A percentile compares a stretch with the other conserved stretches of the same genome.
Conservation (phyloP, 768 basidiomycete species). For the Pholiota microspora region DNA sequence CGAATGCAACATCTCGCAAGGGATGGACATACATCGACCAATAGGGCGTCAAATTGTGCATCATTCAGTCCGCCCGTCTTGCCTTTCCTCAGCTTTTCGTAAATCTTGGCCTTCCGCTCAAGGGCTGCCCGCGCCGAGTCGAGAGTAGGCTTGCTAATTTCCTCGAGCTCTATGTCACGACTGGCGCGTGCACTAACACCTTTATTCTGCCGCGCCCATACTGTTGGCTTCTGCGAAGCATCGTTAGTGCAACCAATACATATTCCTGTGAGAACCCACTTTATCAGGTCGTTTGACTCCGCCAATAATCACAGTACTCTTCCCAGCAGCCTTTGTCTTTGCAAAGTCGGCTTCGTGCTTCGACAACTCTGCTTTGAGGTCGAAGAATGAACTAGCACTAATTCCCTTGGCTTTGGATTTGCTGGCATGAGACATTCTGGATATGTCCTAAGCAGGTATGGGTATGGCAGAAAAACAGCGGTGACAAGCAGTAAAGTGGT, state of each 20-base stretch:
- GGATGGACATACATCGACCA: slow-evolving; percentile 70
- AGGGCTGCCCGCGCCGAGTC: slow-evolving; percentile 71
- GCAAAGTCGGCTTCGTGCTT: slow-evolving; percentile 60
- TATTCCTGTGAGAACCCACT: slow-evolving; percentile 34
- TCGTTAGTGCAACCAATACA: not conserved
- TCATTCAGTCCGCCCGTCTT: slow-evolving; percentile 78
- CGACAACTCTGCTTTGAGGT: slow-evolving; percentile 72
- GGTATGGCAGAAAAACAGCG: not conserved
- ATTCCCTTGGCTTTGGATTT: slow-evolving; percentile 71
- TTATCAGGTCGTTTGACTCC: slow-evolving; percentile 70
- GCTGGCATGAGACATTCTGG: slow-evolving; percentile 46
- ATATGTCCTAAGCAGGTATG: no score
- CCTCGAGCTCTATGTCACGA: slow-evolving; percentile 72
- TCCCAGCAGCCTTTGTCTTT: slow-evolving; percentile 59
- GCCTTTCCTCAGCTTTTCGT: slow-evolving; percentile 75
- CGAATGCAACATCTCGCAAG: not conserved
- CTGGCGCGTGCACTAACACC: slow-evolving; percentile 63
- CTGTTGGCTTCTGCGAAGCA: slow-evolving; percentile 60
- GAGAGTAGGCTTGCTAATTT: slow-evolving; percentile 62
- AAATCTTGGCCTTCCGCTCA: slow-evolving; percentile 77
- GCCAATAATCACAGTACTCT: slow-evolving; percentile 50
- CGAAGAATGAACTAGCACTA: slow-evolving; percentile 75
- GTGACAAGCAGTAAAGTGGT: no score
- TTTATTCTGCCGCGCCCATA: slow-evolving; percentile 77
- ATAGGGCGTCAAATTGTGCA: slow-evolving; percentile 64